phyloP scores from a whole-genome alignment of 2,329 filamentous ascomycete species.

The Hypoxylon sp. region DNA sequence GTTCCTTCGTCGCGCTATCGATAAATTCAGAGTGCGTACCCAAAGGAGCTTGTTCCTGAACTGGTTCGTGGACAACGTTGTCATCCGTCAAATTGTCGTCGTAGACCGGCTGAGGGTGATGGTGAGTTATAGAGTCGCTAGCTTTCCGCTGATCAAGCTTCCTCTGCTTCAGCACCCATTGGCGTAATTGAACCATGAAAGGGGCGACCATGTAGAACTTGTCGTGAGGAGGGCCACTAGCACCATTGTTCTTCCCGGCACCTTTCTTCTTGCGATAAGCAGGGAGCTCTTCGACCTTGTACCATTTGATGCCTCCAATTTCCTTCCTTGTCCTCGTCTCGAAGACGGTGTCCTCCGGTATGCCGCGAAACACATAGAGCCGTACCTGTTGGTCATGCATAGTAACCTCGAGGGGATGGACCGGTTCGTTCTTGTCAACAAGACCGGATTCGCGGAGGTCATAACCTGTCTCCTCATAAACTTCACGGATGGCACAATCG shows the following conservation, averaged over 20 bases:
- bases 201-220: constrained; percentile 99
- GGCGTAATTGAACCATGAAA: constrained; percentile 86
- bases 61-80: constrained; percentile 63
- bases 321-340: constrained; percentile 94
- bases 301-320: constrained; percentile 98
- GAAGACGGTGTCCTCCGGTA: constrained; percentile 89
- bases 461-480: constrained; percentile 95
- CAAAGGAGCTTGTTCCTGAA: constrained; percentile 48
- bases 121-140: constrained; percentile 55
- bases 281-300: constrained; percentile 88
- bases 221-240: constrained; percentile 71
- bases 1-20: constrained; percentile 55
- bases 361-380: constrained; percentile 90
- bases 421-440: constrained; percentile 76
- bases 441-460: constrained; percentile 83
- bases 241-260: constrained; percentile 66
- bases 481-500: constrained; percentile 93
- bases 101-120: constrained; percentile 60
- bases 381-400: constrained; percentile 95
- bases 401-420: constrained; percentile 87
- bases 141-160: constrained; percentile 72
- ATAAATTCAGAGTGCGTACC: constrained; percentile 45
- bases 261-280: constrained; percentile 80
- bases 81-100: constrained; percentile 74
- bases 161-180: constrained; percentile 90